phyloP scores from a whole-genome alignment of 139 green algal genomes.

The Micractinium conductrix region DNA sequence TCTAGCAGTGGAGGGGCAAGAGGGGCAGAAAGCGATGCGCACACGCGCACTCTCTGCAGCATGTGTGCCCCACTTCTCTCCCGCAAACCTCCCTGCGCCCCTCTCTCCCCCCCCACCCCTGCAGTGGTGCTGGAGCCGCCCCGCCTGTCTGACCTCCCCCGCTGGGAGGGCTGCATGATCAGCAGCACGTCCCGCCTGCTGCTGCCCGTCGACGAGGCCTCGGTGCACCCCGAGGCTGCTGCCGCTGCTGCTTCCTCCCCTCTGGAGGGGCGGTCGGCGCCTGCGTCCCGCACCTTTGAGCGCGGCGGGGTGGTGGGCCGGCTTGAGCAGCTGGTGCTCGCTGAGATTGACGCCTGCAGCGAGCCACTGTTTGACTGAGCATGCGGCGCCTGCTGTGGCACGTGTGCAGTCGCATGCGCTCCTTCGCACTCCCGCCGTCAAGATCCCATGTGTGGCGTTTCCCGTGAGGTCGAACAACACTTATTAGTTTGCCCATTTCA shows the following conservation, averaged over 20 bases:
- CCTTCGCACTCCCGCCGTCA: too few species aligned
- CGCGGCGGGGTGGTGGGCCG: conserved; percentile 20
- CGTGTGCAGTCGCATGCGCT: too few species aligned
- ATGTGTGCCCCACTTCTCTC: conserved; percentile 13
- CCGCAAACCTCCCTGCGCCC: not conserved
- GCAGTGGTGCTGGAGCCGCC: conserved; percentile 49
- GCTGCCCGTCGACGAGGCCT: conserved; percentile 57
- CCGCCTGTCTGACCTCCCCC: conserved; percentile 41
- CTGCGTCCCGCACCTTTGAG: conserved; percentile 4
- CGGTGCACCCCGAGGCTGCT: conserved; percentile 11
- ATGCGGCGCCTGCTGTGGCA: too few species aligned
- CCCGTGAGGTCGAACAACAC: too few species aligned
- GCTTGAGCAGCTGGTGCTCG: conserved; percentile 47
- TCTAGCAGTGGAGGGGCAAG: too few species aligned
- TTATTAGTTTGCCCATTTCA: too few species aligned
- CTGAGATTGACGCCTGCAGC: conserved; percentile 41
- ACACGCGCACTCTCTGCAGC: too few species aligned
- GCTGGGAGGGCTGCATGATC: conserved; percentile 72
- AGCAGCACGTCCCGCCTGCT: conserved; percentile 66
- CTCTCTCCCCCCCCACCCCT: not conserved
- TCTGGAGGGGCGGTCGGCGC: not conserved
- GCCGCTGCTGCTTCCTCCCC: conserved; percentile 8
- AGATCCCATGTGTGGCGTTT: too few species aligned
- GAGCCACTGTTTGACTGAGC: conserved; percentile 23
- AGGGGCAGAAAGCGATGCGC: too few species aligned